Evolutionary conservation across 129 eudicot species (phyloP).

Genomic region (Lonicera japonica): DNA sequence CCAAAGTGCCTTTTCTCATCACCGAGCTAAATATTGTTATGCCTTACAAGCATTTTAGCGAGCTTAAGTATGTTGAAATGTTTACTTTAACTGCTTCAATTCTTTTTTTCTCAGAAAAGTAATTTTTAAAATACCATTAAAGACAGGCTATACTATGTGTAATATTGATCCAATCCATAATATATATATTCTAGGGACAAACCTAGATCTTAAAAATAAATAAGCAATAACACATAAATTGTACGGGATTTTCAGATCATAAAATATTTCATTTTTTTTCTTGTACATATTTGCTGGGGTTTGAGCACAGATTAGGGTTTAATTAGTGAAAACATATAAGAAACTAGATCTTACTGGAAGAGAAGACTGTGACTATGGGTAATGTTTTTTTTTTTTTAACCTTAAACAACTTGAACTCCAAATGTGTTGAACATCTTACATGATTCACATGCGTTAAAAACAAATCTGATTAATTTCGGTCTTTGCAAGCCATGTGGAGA

Average conservation of each 20-base stretch:
- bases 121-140: too few species aligned
- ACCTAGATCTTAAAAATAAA: neutral
- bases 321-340: neutral
- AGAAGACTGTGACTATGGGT: conserved; percentile 24
- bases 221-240: too few species aligned
- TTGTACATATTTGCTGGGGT: conserved; percentile 9
- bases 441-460: conserved; percentile 5
- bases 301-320: conserved; percentile 2
- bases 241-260: neutral
- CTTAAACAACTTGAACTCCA: neutral
- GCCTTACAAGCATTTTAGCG: too few species aligned
- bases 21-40: too few species aligned
- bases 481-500: conserved; percentile 49
- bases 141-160: neutral
- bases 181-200: neutral
- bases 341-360: conserved; percentile 3
- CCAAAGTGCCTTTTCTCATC: too few species aligned
- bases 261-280: neutral
- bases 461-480: conserved; percentile 17
- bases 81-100: too few species aligned
- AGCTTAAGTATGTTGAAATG: too few species aligned
- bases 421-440: conserved; percentile 1
- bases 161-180: neutral
- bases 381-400: conserved; percentile 3
- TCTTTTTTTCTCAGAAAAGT: too few species aligned